phyloP scores from a whole-genome alignment of 192 early-diverging fungal genomes.

The Backusella macrospora region DNA sequence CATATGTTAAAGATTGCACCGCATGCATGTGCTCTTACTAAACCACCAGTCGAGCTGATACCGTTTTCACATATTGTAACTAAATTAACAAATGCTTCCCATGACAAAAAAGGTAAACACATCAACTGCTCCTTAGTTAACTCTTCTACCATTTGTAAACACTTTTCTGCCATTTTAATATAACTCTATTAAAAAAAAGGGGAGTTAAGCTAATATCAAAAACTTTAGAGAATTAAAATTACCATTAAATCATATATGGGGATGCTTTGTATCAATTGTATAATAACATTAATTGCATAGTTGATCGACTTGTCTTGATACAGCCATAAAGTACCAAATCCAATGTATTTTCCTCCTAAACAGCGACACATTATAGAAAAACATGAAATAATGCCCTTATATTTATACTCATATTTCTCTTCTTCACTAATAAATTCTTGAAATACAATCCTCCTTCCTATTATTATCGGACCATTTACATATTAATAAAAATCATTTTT shows the following conservation, averaged over 20 bases:
- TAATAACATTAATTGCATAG: conserved; percentile 59
- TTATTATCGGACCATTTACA: not conserved
- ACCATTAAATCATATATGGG: conserved; percentile 77
- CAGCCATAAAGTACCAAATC: conserved; percentile 86
- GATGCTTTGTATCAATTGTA: conserved; percentile 71
- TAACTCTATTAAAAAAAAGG: conserved; percentile 45
- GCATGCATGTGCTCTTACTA: conserved; percentile 63
- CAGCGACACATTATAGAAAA: conserved; percentile 70
- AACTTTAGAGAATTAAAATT: not conserved
- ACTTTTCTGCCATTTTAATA: conserved; percentile 59
- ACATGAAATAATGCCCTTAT: conserved; percentile 79
- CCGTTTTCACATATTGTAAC: conserved; percentile 73
- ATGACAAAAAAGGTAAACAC: conserved; percentile 56
- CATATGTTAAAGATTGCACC: conserved; percentile 72
- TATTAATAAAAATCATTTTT: not conserved
- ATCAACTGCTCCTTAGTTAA: conserved; percentile 71
- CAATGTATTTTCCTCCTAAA: conserved; percentile 83
- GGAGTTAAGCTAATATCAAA: not conserved
- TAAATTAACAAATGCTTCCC: conserved; percentile 64
- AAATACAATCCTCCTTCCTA: not conserved
- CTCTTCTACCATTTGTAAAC: conserved; percentile 70
- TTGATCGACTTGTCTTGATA: conserved; percentile 82
- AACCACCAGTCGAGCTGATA: conserved; percentile 58
- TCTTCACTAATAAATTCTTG: not conserved
- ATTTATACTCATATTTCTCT: conserved; percentile 27